Percentiles rank a stretch among this genome's conserved stretches.
phyloP scores from a whole-genome alignment of 306 rosid species.

The Quercus rubra region DNA sequence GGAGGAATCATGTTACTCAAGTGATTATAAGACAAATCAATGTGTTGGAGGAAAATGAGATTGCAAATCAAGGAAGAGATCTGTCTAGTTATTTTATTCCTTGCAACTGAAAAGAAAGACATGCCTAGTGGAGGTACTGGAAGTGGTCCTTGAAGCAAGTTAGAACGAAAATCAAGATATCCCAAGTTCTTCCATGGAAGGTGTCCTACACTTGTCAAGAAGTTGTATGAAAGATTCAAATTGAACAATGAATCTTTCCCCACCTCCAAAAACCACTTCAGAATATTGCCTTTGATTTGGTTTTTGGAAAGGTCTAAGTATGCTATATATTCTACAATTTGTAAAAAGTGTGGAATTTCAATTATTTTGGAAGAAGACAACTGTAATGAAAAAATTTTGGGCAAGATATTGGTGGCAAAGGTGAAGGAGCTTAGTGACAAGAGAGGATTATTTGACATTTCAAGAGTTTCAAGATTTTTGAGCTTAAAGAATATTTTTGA shows the following conservation, averaged over 20 bases:
- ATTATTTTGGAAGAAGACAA: too few species aligned
- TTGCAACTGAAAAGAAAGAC: not conserved
- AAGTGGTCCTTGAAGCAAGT: conserved; percentile 26
- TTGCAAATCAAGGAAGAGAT: conserved; percentile 10
- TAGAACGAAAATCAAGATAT: not conserved
- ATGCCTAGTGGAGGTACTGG: not conserved
- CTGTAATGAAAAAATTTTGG: not conserved
- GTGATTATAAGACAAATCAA: conserved; percentile 6
- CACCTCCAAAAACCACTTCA: too few species aligned
- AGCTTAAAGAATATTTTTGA: not conserved
- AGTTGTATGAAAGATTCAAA: conserved; percentile 24
- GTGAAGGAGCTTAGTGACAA: too few species aligned
- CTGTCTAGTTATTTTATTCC: conserved; percentile 22
- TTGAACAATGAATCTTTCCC: accelerated
- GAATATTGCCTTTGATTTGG: not conserved
- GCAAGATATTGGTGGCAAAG: not conserved
- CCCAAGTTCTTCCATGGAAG: not conserved
- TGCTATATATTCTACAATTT: accelerated
- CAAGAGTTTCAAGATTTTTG: not conserved
- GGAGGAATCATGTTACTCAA: conserved; percentile 21
- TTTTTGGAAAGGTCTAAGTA: not conserved
- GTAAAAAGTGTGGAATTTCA: not conserved
- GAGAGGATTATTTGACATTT: not conserved
- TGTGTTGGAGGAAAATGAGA: not conserved
- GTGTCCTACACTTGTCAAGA: not conserved